Evolutionary conservation across 495 filamentous ascomycete genomes (phyloP), one percentile per base, ranked within the genome.

Genomic region (Collariella sp.): DNA sequence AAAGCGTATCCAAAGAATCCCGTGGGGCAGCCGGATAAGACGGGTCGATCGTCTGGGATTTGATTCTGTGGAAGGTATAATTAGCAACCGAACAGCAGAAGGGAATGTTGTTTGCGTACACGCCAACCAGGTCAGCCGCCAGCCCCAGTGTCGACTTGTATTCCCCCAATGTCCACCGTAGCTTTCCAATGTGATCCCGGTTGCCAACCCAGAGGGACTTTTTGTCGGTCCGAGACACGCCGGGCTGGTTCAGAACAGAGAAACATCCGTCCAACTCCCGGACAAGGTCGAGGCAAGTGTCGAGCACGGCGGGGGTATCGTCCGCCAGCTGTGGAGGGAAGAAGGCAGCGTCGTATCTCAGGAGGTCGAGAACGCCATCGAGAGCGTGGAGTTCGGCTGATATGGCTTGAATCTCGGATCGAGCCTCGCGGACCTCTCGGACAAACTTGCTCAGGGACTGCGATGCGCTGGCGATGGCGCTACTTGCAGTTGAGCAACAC

Each of bases 361-460:
- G 60, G 6, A 77, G 56, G 31, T 69, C 69, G 18, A 78, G 62
- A 5, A 74, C 63, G 26, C 62, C 67, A 46, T 72, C 66, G 45
- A 78, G 65, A 9, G 75, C 77, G 54, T 72, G 67, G n/a, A 79
- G 62, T 49, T 78, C 74, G 53, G 68, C 67, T 20, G 74, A 73
- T 16, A 78, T 65, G 49, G 57, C 62, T 43, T 77, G 72, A 12
- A 76, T 55, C 13, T 78, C 75, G 41, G 67, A 58, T 16, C 75
- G 63, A 3, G 72, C 71, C 50, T 74, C 74, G 24, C 75, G 74
- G 0, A 78, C 68, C 15, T 75, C 70, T 5, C 71, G 70, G 7
- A 77, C 70, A 55, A 76, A 72, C 41, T 42, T 38, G 58, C 61
- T 58, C 16, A 74, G 55, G 39, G 62, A 46, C 11, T 47, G 44